Base-by-base conservation (phyloP, 768 basidiomycete species). In the Mycena galericulata region DNA sequence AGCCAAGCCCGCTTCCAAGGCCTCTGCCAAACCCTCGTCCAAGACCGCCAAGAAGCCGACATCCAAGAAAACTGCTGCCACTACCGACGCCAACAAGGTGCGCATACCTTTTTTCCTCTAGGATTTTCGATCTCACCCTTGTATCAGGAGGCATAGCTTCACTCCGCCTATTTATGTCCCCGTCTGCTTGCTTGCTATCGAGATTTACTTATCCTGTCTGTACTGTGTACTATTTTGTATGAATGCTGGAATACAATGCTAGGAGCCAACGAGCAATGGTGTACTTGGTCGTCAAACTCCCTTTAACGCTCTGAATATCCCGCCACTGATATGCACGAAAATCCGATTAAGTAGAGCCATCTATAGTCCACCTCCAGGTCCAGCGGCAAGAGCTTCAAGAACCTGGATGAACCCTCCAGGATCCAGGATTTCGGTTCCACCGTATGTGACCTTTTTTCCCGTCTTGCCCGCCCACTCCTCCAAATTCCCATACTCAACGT, bases 401-500 rank as follows among this genome's bases (percentile, higher is more conserved):
- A 92, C 84, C 34, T 84, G 80, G 22, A 99, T 85, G 76, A 99
- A 99, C 51, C 90, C 89, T 76, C 87, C 89, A 7, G 98, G 98
- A 73, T 95, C 93, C 53, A 98, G 75, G 43, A 99, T 96, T 77
- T 99, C 98, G 20, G 97, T 99, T 22, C 95, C 94, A 20, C 98
- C 98, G 77, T 99, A 99, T 38, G 94, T 93, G 49, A 99, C 89
- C 69, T 89, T 85, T 79, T 95, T 95, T 17, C 94, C 94, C 7
- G 90, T 89, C 80, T 89, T 90, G 58, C 79, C 81, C 4, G 94
- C 94, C 96, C 97, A 98, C 79, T 99, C 97, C 78, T 93, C 90
- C 66, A 99, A 80, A 78, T 99, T 99, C 6, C 96, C 96, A 73
- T 97, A 98, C 81, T 99, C 98, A 57, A 99, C 96, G 75, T 98